Conservation (phyloP, 495 filamentous ascomycete species). For the Aspergillus egyptiacus region DNA sequence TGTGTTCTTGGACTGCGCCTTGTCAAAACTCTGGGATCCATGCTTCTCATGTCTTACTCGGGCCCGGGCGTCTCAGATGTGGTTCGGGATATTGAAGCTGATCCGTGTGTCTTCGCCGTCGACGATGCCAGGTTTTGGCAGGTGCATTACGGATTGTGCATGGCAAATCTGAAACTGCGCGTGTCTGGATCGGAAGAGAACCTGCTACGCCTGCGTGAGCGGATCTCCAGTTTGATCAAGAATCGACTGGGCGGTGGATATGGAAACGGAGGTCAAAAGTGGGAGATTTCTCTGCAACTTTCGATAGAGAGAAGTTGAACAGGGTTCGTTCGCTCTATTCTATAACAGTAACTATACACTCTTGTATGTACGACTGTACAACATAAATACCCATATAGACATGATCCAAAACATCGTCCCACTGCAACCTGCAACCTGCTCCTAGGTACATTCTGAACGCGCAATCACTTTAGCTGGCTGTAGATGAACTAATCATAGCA, state of each 20-base stretch:
- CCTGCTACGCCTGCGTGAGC: constrained; percentile 62
- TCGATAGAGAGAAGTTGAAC: constrained; percentile 32
- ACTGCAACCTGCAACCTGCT: too few species aligned
- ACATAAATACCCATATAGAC: too few species aligned
- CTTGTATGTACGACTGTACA: neutral
- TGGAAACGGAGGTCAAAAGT: constrained; percentile 71
- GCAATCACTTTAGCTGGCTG: too few species aligned
- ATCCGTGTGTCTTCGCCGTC: constrained; percentile 66
- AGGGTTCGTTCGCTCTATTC: neutral
- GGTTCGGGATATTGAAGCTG: constrained; percentile 74
- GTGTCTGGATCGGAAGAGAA: constrained; percentile 60
- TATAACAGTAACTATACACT: neutral
- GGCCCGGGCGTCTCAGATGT: constrained; percentile 64
- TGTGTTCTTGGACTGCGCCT: constrained; percentile 75
- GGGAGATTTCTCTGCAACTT: constrained; percentile 70
- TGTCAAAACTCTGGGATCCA: constrained; percentile 76
- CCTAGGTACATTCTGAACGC: too few species aligned
- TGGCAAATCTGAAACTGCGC: constrained; percentile 85
- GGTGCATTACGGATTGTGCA: constrained; percentile 92
- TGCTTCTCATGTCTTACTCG: constrained; percentile 90
- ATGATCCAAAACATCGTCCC: too few species aligned
- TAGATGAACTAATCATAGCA: too few species aligned
- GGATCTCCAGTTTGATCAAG: constrained; percentile 70
- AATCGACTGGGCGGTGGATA: constrained; percentile 85
- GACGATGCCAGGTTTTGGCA: constrained; percentile 97